Base-by-base conservation (phyloP, 2,329 filamentous ascomycete genomes). In the Fusarium tricinctum region DNA sequence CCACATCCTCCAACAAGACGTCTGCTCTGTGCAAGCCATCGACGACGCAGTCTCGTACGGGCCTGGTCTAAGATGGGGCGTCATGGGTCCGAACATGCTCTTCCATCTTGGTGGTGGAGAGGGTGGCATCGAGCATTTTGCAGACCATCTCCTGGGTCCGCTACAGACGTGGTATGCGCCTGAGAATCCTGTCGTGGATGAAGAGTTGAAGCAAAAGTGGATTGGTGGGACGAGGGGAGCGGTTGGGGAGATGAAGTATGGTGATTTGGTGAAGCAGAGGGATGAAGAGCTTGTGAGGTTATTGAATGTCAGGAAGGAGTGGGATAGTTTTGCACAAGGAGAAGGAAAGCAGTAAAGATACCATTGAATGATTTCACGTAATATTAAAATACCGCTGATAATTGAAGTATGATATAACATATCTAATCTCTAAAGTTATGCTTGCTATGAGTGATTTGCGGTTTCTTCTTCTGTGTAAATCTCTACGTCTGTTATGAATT, bases 71-170 rank as follows among this genome's bases (percentile, higher is more conserved):
- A 8, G 62, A 1, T 65, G 62, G 62, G 62, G 62, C 2, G 46
- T 65, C 4, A 65, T 65, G 62, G 62, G 62, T 23, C 62, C 62
- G 0, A 65, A 52, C 8, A 50, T 53, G 8, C 17, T 65, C 2
- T 48, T 63, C 8, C 62, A 65, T 63, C 62, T 65, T 8, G 62
- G 62, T 14, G 62, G 62, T 23, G 62, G 62, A 2, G 47, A 63
- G 30, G 59, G 58, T 15, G 62, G 62, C 9, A 63, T 63, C 22
- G 62, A 65, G 8, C 62, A 65, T 43, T 58, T 65, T 30, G 58
- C 62, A 8, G 47, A 65, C 47, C 62, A 65, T 38, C 38, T 65
- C 5, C 10, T 65, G 4, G 52, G 43, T 2, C 62, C 62, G 0
- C 14, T 65, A 1, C 58, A 63, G 13, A 58, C 43, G 8, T 65